Percentiles rank a stretch among this genome's conserved stretches.
Evolutionary conservation across 164 flowering plant genomes (phyloP).

Genomic region (Magnolia officinalis): DNA sequence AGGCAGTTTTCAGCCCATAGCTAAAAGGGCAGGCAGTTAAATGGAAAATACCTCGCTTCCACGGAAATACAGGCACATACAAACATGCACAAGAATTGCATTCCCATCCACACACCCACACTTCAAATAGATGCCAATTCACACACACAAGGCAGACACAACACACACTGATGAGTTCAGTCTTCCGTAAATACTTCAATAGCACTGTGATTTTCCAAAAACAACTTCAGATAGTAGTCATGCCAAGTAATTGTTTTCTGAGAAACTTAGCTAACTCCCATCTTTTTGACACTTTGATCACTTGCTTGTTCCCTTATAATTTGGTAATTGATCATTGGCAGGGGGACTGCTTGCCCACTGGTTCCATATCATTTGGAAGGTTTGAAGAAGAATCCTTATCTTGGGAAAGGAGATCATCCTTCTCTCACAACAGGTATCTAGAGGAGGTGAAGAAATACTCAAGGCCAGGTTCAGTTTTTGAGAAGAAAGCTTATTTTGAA

Average conservation of each 20-base stretch:
- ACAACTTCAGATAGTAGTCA: background rate
- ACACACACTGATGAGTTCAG: background rate
- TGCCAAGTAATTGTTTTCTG: background rate
- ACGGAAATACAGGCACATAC: too few relatives aligned
- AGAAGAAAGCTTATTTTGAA: conserved; percentile 88
- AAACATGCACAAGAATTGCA: too few relatives aligned
- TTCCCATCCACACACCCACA: too few relatives aligned
- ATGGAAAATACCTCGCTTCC: too few relatives aligned
- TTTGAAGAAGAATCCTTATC: conserved; percentile 62
- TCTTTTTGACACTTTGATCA: background rate
- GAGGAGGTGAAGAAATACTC: conserved; percentile 84
- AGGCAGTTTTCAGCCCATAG: too few relatives aligned
- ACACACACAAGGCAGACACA: background rate
- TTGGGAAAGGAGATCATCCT: conserved; percentile 87
- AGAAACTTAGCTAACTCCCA: background rate
- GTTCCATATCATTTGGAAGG: conserved; percentile 88
- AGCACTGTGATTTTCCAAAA: background rate
- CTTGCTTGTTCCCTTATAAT: background rate
- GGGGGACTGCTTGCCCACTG: conserved; percentile 60
- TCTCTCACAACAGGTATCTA: conserved; percentile 72
- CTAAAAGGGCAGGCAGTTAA: too few relatives aligned
- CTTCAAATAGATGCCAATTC: too few relatives aligned
- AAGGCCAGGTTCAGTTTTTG: conserved; percentile 71
- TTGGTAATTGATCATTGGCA: conserved; percentile 21
- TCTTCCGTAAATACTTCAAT: too few relatives aligned